Conservation (phyloP, 768 basidiomycete genomes). For the Rhizopogon roseolus region DNA sequence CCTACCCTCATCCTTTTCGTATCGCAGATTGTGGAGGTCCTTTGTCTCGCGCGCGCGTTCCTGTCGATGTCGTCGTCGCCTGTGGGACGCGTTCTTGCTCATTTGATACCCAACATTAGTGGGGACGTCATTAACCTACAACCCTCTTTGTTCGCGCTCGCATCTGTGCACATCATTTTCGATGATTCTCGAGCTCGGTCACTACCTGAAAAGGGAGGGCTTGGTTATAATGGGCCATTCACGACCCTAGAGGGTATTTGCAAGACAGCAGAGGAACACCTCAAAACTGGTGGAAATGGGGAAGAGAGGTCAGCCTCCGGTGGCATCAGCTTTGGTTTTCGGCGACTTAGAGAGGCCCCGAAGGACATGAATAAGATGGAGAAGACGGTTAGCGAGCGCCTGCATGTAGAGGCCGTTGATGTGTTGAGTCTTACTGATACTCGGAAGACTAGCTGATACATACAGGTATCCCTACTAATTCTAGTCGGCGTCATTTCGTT, state of each 20-base stretch:
- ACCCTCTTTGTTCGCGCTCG: slow-evolving; percentile 52
- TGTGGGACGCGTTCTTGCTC: slow-evolving; percentile 28
- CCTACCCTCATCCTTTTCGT: slow-evolving; percentile 61
- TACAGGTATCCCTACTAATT: too few species aligned
- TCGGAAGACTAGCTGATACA: neutral
- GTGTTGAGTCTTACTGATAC: slow-evolving; percentile 4
- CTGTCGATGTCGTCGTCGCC: slow-evolving; percentile 27
- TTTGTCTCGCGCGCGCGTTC: slow-evolving; percentile 44
- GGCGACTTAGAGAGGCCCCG: slow-evolving; percentile 16
- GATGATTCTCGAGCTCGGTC: slow-evolving; percentile 63
- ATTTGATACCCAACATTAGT: slow-evolving; percentile 38
- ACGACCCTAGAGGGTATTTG: slow-evolving; percentile 55
- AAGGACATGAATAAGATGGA: slow-evolving; percentile 22
- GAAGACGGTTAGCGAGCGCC: slow-evolving; percentile 20
- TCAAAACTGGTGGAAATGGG: slow-evolving; percentile 30
- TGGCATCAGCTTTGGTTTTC: slow-evolving; percentile 42
- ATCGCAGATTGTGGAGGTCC: slow-evolving; percentile 53
- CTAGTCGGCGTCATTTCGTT: too few species aligned
- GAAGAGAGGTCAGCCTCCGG: slow-evolving; percentile 37
- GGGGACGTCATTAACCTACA: slow-evolving; percentile 54
- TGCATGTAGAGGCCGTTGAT: slow-evolving; percentile 12
- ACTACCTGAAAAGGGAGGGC: slow-evolving; percentile 49
- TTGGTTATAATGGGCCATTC: slow-evolving; percentile 59
- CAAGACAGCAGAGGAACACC: slow-evolving; percentile 48
- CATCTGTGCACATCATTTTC: slow-evolving; percentile 52